Base-by-base conservation (phyloP, 139 green algal species). In the Yamagishiella unicocca region DNA sequence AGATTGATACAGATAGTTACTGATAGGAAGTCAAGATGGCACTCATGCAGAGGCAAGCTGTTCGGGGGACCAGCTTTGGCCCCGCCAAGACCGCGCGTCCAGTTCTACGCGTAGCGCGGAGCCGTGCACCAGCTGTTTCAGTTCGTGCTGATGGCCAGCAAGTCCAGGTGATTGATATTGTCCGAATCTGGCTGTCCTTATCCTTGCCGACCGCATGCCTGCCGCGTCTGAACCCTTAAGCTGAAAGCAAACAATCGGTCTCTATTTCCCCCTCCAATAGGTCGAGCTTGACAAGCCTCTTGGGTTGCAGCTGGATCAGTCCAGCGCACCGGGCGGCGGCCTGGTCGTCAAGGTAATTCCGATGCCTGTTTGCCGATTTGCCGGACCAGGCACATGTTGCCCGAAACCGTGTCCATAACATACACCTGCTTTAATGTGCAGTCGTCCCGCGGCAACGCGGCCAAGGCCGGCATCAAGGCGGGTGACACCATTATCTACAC, bases 201-300 rank as follows among this genome's bases (percentile, higher is more conserved):
- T 70, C 53, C 75, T 83, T 83, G 75, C 68, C 54, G 43, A 35
- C 58, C 38, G 82, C n/a, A n/a, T n/a, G n/a, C n/a, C n/a, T 12
- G 24, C 19, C 22, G 22, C 37, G 70, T 50, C 67, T 21, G n/a
- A n/a, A n/a, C 27, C 67, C 35, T 10, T 75, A 7, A n/a, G 45
- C 45, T 45, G 6, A 14, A 12, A 74, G 10, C n/a, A 74, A 74
- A 42, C 19, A 33, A 46, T 42, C 7, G n/a, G n/a, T n/a, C n/a
- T n/a, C n/a, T n/a, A n/a, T n/a, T n/a, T n/a, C n/a, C n/a, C n/a
- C n/a, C n/a, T n/a, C n/a, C n/a, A 6, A 46, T 37, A 97, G 93
- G 93, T 98, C 4, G 95, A 98, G 33, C 86, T 99, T 25, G 96
- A 98, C 72, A 99, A 99, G 93, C 97, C 97, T 0, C 88, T 98